Evolutionary conservation across 306 rosid genomes (phyloP).

Genomic region (Trichosanthes cucumerina): DNA sequence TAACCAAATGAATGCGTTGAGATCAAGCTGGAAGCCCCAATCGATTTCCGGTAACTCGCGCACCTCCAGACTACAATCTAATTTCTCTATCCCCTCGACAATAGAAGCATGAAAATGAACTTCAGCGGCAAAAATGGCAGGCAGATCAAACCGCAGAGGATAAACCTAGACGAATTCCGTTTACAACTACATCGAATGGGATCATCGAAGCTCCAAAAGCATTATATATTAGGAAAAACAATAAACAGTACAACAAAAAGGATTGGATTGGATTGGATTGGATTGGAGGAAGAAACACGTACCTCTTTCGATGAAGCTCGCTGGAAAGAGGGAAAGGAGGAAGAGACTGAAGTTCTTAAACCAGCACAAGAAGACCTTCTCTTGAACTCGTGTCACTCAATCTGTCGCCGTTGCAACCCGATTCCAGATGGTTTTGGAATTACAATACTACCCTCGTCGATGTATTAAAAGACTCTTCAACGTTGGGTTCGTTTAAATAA

Average conservation of each 20-base stretch:
- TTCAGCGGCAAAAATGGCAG: not conserved
- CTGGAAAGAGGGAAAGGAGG: not conserved
- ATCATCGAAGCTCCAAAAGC: not conserved
- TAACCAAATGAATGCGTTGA: not conserved
- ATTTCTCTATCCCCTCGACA: not conserved
- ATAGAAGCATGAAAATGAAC: not conserved
- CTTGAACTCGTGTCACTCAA: slow-evolving; percentile 1
- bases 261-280: not conserved
- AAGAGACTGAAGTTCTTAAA: not conserved
- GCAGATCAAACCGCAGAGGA: not conserved
- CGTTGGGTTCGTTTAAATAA: too few relatives aligned
- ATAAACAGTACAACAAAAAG: not conserved
- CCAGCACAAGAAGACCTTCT: not conserved
- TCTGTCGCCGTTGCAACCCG: not conserved
- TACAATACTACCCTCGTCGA: not conserved
- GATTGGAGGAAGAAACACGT: not conserved
- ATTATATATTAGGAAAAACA: not conserved
- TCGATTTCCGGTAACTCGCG: not conserved
- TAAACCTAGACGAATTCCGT: not conserved
- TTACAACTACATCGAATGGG: not conserved
- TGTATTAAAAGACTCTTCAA: too few relatives aligned
- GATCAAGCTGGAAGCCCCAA: not conserved
- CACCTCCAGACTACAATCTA: not conserved
- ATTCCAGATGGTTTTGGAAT: not conserved
- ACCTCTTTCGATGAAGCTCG: not conserved